Evolutionary conservation across 306 rosid genomes (phyloP).

Genomic region (Pyrus communis): DNA sequence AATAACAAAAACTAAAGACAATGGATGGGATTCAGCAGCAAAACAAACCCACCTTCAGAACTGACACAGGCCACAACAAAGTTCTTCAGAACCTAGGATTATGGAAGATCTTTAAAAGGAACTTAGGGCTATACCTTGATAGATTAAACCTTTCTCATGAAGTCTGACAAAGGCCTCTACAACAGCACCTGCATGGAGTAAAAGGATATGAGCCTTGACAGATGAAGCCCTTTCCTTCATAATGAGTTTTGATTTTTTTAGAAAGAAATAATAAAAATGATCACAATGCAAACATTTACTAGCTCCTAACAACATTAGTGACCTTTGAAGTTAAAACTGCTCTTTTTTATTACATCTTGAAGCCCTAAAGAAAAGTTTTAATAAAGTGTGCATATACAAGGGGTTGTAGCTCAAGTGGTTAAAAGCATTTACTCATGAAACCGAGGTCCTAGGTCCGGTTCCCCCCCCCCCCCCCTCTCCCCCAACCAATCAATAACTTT

Average conservation of each 20-base stretch:
- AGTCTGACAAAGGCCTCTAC: conserved; percentile 92
- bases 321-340: neutral
- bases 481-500: neutral
- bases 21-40: neutral
- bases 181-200: conserved; percentile 72
- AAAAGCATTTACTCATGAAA: too few species aligned
- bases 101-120: neutral
- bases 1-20: neutral
- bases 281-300: neutral
- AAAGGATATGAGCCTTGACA: neutral
- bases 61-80: neutral
- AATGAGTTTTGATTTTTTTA: neutral
- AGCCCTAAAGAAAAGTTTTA: too few species aligned
- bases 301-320: neutral
- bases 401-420: too few species aligned
- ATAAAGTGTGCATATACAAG: too few species aligned
- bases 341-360: neutral
- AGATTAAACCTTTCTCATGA: conserved; percentile 89
- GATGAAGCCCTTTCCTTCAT: neutral
- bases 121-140: conserved; percentile 62
- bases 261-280: neutral
- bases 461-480: too few species aligned
- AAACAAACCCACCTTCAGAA: neutral
- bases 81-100: neutral
- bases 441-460: too few species aligned